These are phyloP conservation scores for Neurospora tetrasperma DNA, from an alignment of 495 filamentous ascomycete species.

Conservation along the genomic window DNA sequence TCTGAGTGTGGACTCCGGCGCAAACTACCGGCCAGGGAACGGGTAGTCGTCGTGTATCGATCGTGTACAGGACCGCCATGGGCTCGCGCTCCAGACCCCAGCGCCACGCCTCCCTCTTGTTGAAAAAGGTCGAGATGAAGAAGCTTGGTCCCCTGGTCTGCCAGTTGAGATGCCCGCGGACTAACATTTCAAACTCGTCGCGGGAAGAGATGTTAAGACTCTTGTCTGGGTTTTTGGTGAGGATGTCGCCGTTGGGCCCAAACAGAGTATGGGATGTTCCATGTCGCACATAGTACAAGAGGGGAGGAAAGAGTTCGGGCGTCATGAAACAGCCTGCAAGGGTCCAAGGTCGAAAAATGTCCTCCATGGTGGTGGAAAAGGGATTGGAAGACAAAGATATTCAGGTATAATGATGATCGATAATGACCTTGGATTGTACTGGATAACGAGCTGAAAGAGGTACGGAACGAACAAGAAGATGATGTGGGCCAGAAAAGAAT, in stretches of 20 bases:
- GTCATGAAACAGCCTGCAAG: neutral
- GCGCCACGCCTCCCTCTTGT: neutral
- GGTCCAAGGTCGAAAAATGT: neutral
- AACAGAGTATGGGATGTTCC: neutral
- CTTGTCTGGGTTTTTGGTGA: neutral
- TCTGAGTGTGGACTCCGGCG: neutral
- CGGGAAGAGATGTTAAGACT: neutral
- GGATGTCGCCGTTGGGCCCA: neutral
- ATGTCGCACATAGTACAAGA: neutral
- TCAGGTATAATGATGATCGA: neutral
- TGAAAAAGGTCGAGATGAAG: neutral
- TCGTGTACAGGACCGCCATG: neutral
- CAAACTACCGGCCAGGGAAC: neutral
- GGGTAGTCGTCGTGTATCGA: neutral
- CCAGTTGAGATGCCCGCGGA: neutral
- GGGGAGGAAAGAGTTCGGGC: neutral
- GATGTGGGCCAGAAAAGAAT: neutral
- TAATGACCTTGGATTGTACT: neutral
- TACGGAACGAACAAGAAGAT: neutral
- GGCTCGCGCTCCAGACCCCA: neutral
- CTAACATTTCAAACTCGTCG: neutral
- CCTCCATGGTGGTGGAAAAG: neutral
- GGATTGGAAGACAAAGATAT: neutral
- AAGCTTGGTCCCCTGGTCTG: neutral
- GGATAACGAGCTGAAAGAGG: neutral